Evolutionary conservation across 2,329 filamentous ascomycete species (phyloP), one percentile per base, ranked within the genome.

Genomic region (Claviceps digitariae): DNA sequence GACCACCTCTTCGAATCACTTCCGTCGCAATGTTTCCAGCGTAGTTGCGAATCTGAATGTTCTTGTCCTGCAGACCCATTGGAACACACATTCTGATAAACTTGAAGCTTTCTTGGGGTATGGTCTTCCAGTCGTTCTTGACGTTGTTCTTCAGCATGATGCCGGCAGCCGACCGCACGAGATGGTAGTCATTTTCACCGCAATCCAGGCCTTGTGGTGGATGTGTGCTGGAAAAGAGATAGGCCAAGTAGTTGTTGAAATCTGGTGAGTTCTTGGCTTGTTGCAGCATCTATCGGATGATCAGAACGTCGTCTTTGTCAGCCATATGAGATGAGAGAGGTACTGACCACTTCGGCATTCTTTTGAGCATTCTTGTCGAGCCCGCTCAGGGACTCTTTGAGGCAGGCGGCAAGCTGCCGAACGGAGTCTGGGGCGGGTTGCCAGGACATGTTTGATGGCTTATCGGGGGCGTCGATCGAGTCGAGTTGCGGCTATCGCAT

Each of bases 81-180:
- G 94, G 79, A 13, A 95, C 80, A 36, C 87, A 82, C 51, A 87
- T 80, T 67, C 87, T 89, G 67, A 97, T 82, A 64, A 95, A 84
- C 31, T 76, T 72, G 60, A 94, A 74, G 65, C 84, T 91, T 43
- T 75, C 67, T 50, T 86, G 82, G 52, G 88, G 78, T 57, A 96
- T 88, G 54, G 80, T 75, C 66, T 86, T 86, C 74, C 87, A 91
- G 44, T 82, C 77, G 48, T 79, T 72, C 64, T 81, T 85, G 67
- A 97, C 79, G 65, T 94, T 90, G 70, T 96, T 97, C 74, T 97
- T 98, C 59, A 98, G 78, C 81, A 96, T 93, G 64, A 97, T 83
- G 53, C 87, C 90, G 27, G 91, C 90, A 12, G 91, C 87, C 56
- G 87, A 87, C 58, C 93, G 85, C 56, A 95, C 84, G 50, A 88